Percentiles rank a stretch among this genome's conserved stretches.
phyloP scores from a whole-genome alignment of 768 basidiomycete species.

The Lentinula aciculospora region DNA sequence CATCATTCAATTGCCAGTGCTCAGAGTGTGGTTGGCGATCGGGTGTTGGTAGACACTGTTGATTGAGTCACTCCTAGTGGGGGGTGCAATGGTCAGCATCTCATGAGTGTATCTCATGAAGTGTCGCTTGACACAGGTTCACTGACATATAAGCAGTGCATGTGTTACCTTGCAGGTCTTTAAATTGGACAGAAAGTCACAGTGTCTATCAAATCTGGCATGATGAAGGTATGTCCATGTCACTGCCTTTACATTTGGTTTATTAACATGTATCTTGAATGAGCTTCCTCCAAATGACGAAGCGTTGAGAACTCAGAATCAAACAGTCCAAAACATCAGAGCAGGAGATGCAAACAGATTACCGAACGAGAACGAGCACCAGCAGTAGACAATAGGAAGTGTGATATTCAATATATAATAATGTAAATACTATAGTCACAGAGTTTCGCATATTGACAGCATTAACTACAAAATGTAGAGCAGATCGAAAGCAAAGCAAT shows the following conservation, averaged over 20 bases:
- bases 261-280: slow-evolving; percentile 11
- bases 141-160: slow-evolving; percentile 88
- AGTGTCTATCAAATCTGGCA: slow-evolving; percentile 96
- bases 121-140: slow-evolving; percentile 43
- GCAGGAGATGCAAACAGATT: too few species aligned
- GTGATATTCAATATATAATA: too few species aligned
- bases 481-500: too few species aligned
- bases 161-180: slow-evolving; percentile 85
- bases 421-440: too few species aligned
- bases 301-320: too few species aligned
- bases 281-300: slow-evolving; percentile 80
- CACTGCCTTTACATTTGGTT: neutral
- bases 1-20: slow-evolving; percentile 98
- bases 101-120: neutral
- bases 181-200: slow-evolving; percentile 89
- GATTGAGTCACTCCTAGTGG: slow-evolving; percentile 88
- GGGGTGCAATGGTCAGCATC: slow-evolving; percentile 28
- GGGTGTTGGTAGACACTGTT: slow-evolving; percentile 93
- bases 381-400: too few species aligned
- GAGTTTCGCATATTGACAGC: too few species aligned
- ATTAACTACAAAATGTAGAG: too few species aligned
- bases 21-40: slow-evolving; percentile 91
- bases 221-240: slow-evolving; percentile 78
- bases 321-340: too few species aligned
- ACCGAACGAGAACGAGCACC: too few species aligned